Evolutionary conservation across 192 early-diverging fungal genomes (phyloP), one percentile per base, ranked within the genome.

Genomic region (Obelidium mucronatum): DNA sequence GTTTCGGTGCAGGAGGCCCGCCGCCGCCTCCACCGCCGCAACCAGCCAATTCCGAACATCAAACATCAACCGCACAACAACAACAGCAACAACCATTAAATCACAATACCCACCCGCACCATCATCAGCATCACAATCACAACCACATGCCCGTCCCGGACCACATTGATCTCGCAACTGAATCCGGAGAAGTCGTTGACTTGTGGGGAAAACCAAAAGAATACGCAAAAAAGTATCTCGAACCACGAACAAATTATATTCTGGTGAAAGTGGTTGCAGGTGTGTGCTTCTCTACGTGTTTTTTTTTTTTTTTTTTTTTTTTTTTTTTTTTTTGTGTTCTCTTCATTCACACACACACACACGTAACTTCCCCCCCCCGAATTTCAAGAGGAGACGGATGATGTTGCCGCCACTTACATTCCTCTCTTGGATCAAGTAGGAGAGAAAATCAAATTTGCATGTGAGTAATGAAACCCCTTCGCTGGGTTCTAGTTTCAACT

Each of bases 251-350:
- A 33, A 84, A 51, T 26, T 95, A 92, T 74, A 93, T 93, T 82
- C 40, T 92, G 1, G 80, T 90, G 6, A 87, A 90, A 30, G 81
- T 89, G 0, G 67, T 78, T 78, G 92, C 87, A 73, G 88, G 83
- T 82, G 67, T 63, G 63, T 67, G n/a, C n/a, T n/a, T n/a, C n/a
- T n/a, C n/a, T n/a, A n/a, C n/a, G n/a, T 48, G 42, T 1, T 31
- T 56, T 30, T 6, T 40, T 60, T 40, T 71, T 59, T 58, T 61
- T 39, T 34, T 8, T 42, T 59, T 70, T 15, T 30, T 6, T 36
- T 34, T 72, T n/a, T n/a, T n/a, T n/a, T n/a, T n/a, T n/a, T n/a
- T n/a, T n/a, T n/a, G n/a, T n/a, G n/a, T n/a, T n/a, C n/a, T n/a
- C n/a, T n/a, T n/a, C n/a, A n/a, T n/a, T n/a, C n/a, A n/a, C n/a